Conservation (phyloP, 129 eudicot species). For the Pulicaria dysenterica region DNA sequence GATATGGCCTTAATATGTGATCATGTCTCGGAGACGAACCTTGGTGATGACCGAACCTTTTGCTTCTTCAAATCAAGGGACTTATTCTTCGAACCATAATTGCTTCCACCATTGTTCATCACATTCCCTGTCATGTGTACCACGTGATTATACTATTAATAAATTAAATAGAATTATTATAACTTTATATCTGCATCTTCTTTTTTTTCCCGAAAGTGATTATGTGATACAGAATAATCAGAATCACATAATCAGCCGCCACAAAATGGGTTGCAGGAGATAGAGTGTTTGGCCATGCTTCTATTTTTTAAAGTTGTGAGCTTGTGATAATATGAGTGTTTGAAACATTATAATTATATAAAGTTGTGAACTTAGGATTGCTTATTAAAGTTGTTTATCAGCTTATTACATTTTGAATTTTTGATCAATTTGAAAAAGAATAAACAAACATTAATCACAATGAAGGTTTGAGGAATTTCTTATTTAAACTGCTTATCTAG, state of each 20-base stretch:
- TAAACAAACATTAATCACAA: too few relatives aligned
- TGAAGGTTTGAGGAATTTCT: too few relatives aligned
- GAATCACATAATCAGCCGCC: not conserved
- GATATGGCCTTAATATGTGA: slow-evolving; percentile 30
- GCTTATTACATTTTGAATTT: too few relatives aligned
- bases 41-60: slow-evolving; percentile 48
- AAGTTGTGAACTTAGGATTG: not conserved
- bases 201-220: slow-evolving; percentile 10
- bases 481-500: too few relatives aligned
- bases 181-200: slow-evolving; percentile 4
- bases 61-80: slow-evolving; percentile 32
- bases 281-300: not conserved
- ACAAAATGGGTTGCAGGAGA: not conserved
- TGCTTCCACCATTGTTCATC: slow-evolving; percentile 21
- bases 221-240: not conserved
- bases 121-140: slow-evolving; percentile 38
- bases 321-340: not conserved
- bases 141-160: not conserved
- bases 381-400: too few relatives aligned
- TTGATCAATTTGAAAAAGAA: too few relatives aligned
- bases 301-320: not conserved
- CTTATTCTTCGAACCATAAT: slow-evolving; percentile 35
- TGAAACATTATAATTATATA: not conserved
- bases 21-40: slow-evolving; percentile 39
- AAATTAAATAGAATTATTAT: not conserved